These are phyloP conservation scores for Dictyostelium firmibasis DNA, from an alignment of 78 protist genomes.

Conservation along the genomic window DNA sequence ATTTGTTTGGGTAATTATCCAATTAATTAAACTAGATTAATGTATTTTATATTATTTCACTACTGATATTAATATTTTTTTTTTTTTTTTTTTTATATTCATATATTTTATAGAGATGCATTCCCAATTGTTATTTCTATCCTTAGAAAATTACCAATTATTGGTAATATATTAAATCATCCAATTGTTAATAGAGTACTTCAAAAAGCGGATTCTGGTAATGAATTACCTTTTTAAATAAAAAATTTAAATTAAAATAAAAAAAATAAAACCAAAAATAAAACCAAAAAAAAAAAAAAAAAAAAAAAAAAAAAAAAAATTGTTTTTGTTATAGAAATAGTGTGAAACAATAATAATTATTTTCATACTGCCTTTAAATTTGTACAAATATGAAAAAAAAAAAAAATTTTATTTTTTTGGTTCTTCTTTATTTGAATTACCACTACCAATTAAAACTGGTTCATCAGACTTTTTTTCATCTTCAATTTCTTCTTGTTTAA, in stretches of 20 bases:
- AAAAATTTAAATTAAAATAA: background rate
- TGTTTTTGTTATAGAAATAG: too few species aligned
- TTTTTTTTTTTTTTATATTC: background rate
- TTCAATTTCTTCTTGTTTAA: conserved; percentile 27
- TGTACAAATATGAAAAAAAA: background rate
- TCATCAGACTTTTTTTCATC: background rate
- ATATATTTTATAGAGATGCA: conserved; percentile 41
- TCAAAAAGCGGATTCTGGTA: conserved; percentile 57
- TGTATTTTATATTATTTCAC: too few species aligned
- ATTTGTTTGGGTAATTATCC: conserved; percentile 84
- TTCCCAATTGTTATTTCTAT: conserved; percentile 81
- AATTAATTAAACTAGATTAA: too few species aligned
- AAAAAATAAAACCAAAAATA: background rate
- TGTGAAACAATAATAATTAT: too few species aligned
- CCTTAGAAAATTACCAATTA: conserved; percentile 66
- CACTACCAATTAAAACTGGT: conserved; percentile 19
- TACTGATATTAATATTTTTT: background rate
- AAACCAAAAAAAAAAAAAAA: background rate
- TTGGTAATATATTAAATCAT: conserved; percentile 69
- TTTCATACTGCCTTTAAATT: too few species aligned
- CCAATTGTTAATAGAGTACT: conserved; percentile 38
- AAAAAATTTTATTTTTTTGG: background rate
- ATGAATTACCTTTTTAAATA: conserved; percentile 59
- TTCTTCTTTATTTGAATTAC: background rate
- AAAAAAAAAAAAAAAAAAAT: too few species aligned